These are phyloP conservation scores for Gardenia jasminoides DNA, from an alignment of 257 asterid genomes.

Conservation along the genomic window DNA sequence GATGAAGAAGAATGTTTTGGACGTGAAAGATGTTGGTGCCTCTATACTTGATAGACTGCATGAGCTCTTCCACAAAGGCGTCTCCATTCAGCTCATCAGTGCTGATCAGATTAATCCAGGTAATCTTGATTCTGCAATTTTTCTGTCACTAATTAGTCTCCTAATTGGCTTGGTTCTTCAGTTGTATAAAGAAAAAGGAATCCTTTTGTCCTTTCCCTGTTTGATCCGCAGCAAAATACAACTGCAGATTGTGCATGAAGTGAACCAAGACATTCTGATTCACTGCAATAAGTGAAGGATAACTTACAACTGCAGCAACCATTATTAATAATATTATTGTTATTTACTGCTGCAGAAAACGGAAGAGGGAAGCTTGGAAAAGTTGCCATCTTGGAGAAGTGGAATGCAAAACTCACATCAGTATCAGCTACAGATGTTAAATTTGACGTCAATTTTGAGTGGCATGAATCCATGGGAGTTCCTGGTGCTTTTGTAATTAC, in stretches of 20 bases:
- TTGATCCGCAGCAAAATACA: background rate
- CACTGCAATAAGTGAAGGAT: background rate
- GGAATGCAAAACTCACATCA: conserved; percentile 62
- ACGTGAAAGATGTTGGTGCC: conserved; percentile 44
- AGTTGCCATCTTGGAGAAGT: conserved; percentile 53
- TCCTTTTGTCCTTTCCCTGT: background rate
- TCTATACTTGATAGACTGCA: conserved; percentile 54
- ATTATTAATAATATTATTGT: background rate
- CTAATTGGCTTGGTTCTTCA: background rate
- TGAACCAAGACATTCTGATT: background rate
- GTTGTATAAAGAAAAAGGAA: background rate
- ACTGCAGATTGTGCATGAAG: background rate
- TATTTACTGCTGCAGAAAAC: conserved; percentile 29
- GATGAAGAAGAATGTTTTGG: conserved; percentile 67
- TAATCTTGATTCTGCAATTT: conserved; percentile 8
- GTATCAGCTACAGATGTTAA: conserved; percentile 48
- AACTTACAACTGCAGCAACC: background rate
- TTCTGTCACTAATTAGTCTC: too few species aligned
- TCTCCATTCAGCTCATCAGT: conserved; percentile 68
- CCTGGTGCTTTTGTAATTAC: conserved; percentile 76
- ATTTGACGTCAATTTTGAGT: conserved; percentile 45
- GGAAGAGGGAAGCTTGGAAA: conserved; percentile 74
- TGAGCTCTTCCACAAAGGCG: conserved; percentile 59
- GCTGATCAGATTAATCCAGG: conserved; percentile 43
- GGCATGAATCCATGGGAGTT: conserved; percentile 68